These are phyloP conservation scores for Cercospora zeae-maydis DNA, from an alignment of 2,329 filamentous ascomycete species.

Conservation along the genomic window DNA sequence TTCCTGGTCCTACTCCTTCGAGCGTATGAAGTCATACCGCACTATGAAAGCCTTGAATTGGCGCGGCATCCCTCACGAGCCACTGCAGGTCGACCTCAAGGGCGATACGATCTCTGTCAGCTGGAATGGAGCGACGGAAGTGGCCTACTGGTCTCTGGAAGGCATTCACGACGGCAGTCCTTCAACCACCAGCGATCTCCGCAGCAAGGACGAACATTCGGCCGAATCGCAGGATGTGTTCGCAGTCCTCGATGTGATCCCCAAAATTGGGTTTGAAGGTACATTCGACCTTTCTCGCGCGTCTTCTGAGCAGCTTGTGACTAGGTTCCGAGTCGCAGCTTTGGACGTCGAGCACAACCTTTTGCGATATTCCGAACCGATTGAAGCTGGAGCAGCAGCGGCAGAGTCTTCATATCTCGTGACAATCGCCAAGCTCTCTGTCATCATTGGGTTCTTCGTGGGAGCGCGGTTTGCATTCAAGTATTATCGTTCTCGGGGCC, in stretches of 20 bases:
- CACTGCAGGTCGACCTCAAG: conserved; percentile 26
- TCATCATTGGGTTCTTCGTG: conserved; percentile 21
- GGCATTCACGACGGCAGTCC: conserved; percentile 10
- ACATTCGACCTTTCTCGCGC: conserved; percentile 19
- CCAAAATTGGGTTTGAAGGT: conserved; percentile 28
- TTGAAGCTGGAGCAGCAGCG: background rate
- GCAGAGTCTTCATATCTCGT: conserved; percentile 18
- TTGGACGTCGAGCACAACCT: conserved; percentile 24
- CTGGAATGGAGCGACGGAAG: conserved; percentile 51
- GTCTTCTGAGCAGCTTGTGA: conserved; percentile 8
- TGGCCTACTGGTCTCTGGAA: conserved; percentile 44
- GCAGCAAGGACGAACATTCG: conserved; percentile 61
- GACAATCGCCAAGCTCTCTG: conserved; percentile 22
- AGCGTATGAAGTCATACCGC: conserved; percentile 39
- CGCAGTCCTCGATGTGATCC: conserved; percentile 21
- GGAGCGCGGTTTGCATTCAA: conserved; percentile 19
- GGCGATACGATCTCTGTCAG: conserved; percentile 47
- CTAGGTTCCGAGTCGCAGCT: conserved; percentile 25
- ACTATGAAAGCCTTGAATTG: conserved; percentile 36
- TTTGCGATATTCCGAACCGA: conserved; percentile 19
- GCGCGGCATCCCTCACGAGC: conserved; percentile 27
- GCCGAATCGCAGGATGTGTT: conserved; percentile 6
- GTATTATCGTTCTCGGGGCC: conserved; percentile 15
- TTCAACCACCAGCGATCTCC: conserved; percentile 75
- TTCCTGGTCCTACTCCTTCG: conserved; percentile 29